Conservation (phyloP, 768 basidiomycete species). For the Podaxis rugospora region DNA sequence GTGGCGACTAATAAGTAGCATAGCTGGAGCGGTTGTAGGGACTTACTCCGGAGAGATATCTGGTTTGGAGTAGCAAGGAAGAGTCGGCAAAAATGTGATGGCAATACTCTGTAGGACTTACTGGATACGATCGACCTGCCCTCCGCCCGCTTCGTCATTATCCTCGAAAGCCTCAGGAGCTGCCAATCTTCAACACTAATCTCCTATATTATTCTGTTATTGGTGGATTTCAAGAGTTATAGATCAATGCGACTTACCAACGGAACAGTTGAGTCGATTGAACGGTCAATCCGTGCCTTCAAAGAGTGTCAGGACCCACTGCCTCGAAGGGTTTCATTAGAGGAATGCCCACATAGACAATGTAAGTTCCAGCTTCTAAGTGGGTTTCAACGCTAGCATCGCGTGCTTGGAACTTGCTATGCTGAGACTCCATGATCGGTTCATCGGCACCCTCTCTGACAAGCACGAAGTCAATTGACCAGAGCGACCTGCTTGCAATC, state of each 20-base stretch:
- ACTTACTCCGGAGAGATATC: neutral
- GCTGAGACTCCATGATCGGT: slow-evolving; percentile 30
- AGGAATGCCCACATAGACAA: slow-evolving; percentile 32
- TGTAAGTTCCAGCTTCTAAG: slow-evolving; percentile 38
- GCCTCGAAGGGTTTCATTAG: neutral
- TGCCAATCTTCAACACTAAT: slow-evolving; percentile 28
- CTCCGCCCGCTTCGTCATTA: slow-evolving; percentile 40
- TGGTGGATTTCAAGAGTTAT: neutral
- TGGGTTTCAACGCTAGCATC: slow-evolving; percentile 38
- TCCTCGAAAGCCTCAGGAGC: slow-evolving; percentile 33
- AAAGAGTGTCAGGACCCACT: neutral
- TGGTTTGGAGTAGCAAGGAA: slow-evolving; percentile 20
- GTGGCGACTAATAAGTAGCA: neutral
- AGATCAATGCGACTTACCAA: neutral
- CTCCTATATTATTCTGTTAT: slow-evolving; percentile 10
- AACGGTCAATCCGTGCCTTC: slow-evolving; percentile 29
- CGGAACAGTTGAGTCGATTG: neutral
- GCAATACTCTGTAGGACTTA: slow-evolving; percentile 19
- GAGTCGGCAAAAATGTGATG: neutral
- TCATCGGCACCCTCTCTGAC: slow-evolving; percentile 41
- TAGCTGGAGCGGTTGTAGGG: slow-evolving; percentile 11
- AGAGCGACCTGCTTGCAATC: slow-evolving; percentile 36
- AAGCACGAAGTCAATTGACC: slow-evolving; percentile 47
- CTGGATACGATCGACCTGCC: slow-evolving; percentile 42
- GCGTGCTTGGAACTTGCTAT: slow-evolving; percentile 31